A percentile compares a stretch with the other conserved stretches of the same genome.
Evolutionary conservation across 2,329 filamentous ascomycete genomes (phyloP).

Genomic region (Hysterium pulicare): DNA sequence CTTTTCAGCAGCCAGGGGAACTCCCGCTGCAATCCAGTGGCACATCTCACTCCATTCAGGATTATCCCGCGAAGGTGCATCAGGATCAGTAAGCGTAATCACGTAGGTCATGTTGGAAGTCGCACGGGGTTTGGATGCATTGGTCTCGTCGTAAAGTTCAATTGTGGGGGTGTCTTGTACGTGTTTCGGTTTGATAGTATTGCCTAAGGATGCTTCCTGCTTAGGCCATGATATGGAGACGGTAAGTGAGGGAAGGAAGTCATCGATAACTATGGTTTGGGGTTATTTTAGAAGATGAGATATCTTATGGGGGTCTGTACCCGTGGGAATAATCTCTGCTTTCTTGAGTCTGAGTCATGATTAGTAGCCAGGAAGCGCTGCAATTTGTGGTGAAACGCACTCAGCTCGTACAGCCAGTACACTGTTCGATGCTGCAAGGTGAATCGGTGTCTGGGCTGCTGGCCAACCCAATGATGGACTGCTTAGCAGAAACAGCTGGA

Average conservation of each 20-base stretch:
- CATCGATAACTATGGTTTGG: constrained; percentile 51
- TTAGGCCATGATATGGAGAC: constrained; percentile 49
- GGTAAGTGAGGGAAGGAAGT: constrained; percentile 55
- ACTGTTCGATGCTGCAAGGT: constrained; percentile 12
- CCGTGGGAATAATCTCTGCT: constrained; percentile 41
- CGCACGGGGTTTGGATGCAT: constrained; percentile 11
- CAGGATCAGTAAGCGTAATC: constrained; percentile 55
- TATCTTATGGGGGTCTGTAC: constrained; percentile 11
- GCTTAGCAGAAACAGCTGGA: constrained; percentile 16
- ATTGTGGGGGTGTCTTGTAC: constrained; percentile 43
- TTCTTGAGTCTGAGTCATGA: constrained; percentile 27
- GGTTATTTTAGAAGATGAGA: constrained; percentile 1
- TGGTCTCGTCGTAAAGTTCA: constrained; percentile 33
- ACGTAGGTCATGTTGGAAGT: constrained; percentile 41
- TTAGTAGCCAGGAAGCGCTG: constrained; percentile 6
- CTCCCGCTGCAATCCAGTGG: constrained; percentile 50
- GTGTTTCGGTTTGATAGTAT: constrained; percentile 42
- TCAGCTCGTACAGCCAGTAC: constrained; percentile 25
- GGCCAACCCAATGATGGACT: constrained; percentile 18
- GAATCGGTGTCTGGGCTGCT: constrained; percentile 26
- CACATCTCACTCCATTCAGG: constrained; percentile 58
- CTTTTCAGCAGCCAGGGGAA: constrained; percentile 23
- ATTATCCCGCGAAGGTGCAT: constrained; percentile 53
- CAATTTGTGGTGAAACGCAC: constrained; percentile 12
- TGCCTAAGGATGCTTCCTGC: constrained; percentile 50